Percentiles rank a stretch among this genome's conserved stretches.
These are phyloP conservation scores for Fusarium sublunatum DNA, from an alignment of 2,329 filamentous ascomycete genomes.

Conservation along the genomic window DNA sequence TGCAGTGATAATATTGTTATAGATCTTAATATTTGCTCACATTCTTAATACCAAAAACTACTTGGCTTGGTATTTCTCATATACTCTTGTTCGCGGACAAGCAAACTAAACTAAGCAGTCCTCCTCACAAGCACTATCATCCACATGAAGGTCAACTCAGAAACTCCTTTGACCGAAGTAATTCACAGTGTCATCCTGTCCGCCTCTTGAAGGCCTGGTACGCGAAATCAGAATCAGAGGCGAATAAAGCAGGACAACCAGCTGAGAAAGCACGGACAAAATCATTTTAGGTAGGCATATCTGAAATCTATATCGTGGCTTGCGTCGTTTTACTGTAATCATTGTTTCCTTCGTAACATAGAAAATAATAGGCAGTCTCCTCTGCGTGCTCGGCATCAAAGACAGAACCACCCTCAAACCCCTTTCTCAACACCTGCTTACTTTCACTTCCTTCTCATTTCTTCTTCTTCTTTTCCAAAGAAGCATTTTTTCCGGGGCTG, in stretches of 20 bases:
- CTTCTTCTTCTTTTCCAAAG: slow-evolving; percentile 37
- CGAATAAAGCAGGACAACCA: not conserved
- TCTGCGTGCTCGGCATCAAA: not conserved
- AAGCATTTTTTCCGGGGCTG: slow-evolving; percentile 17
- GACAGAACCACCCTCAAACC: not conserved
- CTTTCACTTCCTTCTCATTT: slow-evolving; percentile 9
- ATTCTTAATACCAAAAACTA: no score
- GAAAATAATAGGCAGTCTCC: slow-evolving; percentile 7
- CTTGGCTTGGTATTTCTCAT: no score
- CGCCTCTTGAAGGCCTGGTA: not conserved
- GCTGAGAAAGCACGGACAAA: not conserved
- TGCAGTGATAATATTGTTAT: no score
- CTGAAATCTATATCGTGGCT: not conserved
- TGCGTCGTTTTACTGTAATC: slow-evolving; percentile 1
- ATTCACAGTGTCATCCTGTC: no score
- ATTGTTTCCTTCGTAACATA: slow-evolving; percentile 9
- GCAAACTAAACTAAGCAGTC: no score
- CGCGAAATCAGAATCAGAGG: not conserved
- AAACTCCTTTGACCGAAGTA: no score
- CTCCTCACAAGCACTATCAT: no score
- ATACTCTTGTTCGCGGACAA: no score
- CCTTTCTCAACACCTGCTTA: not conserved
- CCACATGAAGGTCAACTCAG: no score
- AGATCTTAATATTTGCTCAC: no score
- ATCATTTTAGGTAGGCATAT: not conserved